Evolutionary conservation across 2,329 filamentous ascomycete genomes (phyloP).

Genomic region (Fusarium sp.): DNA sequence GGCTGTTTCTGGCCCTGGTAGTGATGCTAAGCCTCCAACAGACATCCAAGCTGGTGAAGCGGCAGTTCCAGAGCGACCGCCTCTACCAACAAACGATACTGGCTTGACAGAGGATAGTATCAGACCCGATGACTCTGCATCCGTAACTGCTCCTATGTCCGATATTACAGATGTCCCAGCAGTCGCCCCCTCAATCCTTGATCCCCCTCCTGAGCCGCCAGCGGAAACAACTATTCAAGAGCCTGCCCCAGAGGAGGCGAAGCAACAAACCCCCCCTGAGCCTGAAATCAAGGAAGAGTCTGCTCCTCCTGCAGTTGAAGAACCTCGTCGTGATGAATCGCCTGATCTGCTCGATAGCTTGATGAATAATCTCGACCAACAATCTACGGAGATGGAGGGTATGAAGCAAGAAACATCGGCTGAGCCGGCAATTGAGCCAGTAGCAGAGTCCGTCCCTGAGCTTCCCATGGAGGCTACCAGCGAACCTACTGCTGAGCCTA

Average conservation of each 20-base stretch:
- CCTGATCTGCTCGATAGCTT: constrained; percentile 62
- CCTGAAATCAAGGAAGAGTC: constrained; percentile 36
- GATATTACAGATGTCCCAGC: constrained; percentile 51
- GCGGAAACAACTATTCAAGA: constrained; percentile 38
- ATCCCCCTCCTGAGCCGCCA: constrained; percentile 27
- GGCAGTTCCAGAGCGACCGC: constrained; percentile 37
- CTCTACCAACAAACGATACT: constrained; percentile 50
- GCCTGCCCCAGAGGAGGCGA: constrained; percentile 31
- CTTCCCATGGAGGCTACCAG: too few species aligned
- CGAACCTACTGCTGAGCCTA: background rate
- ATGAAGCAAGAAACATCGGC: constrained; percentile 4
- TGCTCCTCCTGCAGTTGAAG: constrained; percentile 53
- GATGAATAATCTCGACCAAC: constrained; percentile 60
- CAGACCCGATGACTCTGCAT: constrained; percentile 57
- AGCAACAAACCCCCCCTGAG: constrained; percentile 39
- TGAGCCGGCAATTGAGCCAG: background rate
- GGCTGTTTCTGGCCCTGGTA: constrained; percentile 42
- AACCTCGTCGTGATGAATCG: constrained; percentile 6
- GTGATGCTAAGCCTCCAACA: constrained; percentile 47
- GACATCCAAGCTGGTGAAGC: constrained; percentile 44
- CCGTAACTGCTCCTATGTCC: constrained; percentile 48
- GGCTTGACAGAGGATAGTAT: constrained; percentile 56
- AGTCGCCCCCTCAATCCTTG: constrained; percentile 39
- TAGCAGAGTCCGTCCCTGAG: constrained; percentile 27
- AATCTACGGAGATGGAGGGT: constrained; percentile 42